Evolutionary conservation across 345 rosid genomes (phyloP), one percentile per base, ranked within the genome.

Genomic region (Citrus reticulata): DNA sequence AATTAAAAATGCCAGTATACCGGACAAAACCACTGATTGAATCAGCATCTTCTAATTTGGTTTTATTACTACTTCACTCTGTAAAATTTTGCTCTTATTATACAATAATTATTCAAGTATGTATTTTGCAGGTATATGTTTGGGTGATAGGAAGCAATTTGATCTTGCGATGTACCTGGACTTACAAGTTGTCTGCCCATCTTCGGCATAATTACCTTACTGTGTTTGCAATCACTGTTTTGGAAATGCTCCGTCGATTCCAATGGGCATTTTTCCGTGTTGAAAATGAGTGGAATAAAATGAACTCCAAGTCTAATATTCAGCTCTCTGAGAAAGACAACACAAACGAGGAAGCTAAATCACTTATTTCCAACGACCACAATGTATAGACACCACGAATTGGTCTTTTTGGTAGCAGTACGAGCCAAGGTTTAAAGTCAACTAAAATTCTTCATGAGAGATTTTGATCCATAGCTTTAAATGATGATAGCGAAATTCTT

Each of bases 181-280:
- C 98, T 2, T 97, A 94, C 85, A 97, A 97, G 85, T 81, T 94
- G 32, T 97, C 99, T 24, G 97, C 98, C 70, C 98, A 94, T 87
- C 97, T 97, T 67, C 98, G 97, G 65, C 91, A 93, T 73, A 97
- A 97, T 79, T 93, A 97, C 84, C 88, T 88, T 8, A 97, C 97
- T 0, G 87, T 94, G 63, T 97, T 97, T 71, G 40, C 92, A 32
- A 93, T 97, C 76, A 81, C 92, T n/a, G 87, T 90, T 16, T 81
- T 92, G 87, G 99, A 96, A 91, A 93, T 93, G 16, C 75, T 91
- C 85, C 88, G 98, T 2, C 87, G 98, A 4, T 94, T 97, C 85
- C 99, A 93, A 67, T 97, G 98, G 98, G 89, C 90, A 39, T 97
- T 97, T 81, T 97, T 97, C 86, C 97, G 98, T 2, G 90, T 97